phyloP scores from a whole-genome alignment of 306 rosid genomes.

The Sindora glabra region DNA sequence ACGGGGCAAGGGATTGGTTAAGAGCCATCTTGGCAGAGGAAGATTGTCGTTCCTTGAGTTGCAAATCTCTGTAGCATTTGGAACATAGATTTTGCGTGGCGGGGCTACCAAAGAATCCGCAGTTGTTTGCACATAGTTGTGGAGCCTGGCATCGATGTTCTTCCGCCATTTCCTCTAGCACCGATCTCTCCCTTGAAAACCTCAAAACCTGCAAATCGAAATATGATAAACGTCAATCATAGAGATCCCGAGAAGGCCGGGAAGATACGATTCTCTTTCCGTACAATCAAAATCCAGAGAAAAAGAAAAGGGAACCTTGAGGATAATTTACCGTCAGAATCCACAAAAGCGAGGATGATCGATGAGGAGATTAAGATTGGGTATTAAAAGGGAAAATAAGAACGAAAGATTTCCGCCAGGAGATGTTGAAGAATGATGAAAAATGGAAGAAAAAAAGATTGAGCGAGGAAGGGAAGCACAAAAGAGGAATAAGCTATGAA shows the following conservation, averaged over 20 bases:
- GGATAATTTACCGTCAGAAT: too few species aligned
- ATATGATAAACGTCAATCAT: neutral
- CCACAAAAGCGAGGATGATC: neutral
- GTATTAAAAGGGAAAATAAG: neutral
- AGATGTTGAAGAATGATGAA: neutral
- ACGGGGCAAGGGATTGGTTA: constrained; percentile 30
- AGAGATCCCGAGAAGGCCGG: too few species aligned
- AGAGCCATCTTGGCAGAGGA: constrained; percentile 24
- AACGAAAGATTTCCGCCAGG: neutral
- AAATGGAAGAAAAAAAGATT: neutral
- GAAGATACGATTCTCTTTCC: neutral
- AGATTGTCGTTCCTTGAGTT: constrained; percentile 32
- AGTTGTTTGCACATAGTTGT: constrained; percentile 37
- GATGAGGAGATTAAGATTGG: neutral
- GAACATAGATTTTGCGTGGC: constrained; percentile 40
- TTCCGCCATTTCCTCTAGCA: constrained; percentile 43
- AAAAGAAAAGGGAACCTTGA: neutral
- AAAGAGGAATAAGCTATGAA: neutral
- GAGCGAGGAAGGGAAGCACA: neutral
- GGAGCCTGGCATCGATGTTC: constrained; percentile 46
- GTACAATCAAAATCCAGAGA: neutral
- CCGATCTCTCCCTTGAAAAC: neutral
- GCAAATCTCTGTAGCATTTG: constrained; percentile 40
- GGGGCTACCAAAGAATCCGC: constrained; percentile 45
- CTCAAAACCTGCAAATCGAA: neutral